phyloP scores from a whole-genome alignment of 306 rosid species.

The Cucumis melo region DNA sequence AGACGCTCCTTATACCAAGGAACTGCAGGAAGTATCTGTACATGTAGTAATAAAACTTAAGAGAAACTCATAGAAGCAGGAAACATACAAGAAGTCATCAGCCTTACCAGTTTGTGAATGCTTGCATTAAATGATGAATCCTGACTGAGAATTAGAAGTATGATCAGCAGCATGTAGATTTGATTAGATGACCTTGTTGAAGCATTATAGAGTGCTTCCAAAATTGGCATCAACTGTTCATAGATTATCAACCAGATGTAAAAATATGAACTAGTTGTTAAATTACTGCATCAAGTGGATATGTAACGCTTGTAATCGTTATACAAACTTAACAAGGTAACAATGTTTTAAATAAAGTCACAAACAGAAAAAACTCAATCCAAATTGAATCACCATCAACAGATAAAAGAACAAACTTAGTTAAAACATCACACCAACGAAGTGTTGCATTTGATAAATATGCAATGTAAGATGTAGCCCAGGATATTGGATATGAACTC shows the following conservation, averaged over 20 bases:
- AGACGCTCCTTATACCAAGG: slow-evolving; percentile 99
- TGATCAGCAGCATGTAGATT: slow-evolving; percentile 91
- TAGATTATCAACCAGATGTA: neutral
- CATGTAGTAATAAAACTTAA: slow-evolving; percentile 19
- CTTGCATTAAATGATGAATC: slow-evolving; percentile 96
- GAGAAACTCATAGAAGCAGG: slow-evolving; percentile 5
- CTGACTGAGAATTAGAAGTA: slow-evolving; percentile 93
- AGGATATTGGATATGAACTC: slow-evolving; percentile 13
- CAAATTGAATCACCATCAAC: neutral
- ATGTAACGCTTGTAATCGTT: neutral
- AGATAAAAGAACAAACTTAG: neutral
- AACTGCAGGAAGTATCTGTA: slow-evolving; percentile 70
- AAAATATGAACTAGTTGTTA: neutral
- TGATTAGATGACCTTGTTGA: slow-evolving; percentile 77
- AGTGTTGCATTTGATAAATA: neutral
- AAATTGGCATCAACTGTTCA: slow-evolving; percentile 80
- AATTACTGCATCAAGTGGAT: neutral
- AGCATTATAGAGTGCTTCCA: slow-evolving; percentile 91
- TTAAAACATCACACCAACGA: neutral
- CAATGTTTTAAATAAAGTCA: neutral
- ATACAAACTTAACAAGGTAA: neutral
- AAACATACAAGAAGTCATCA: neutral
- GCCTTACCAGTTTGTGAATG: slow-evolving; percentile 85
- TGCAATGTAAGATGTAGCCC: neutral
- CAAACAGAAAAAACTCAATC: neutral